phyloP scores from a whole-genome alignment of 129 eudicot species.

The Pulicaria dysenterica region DNA sequence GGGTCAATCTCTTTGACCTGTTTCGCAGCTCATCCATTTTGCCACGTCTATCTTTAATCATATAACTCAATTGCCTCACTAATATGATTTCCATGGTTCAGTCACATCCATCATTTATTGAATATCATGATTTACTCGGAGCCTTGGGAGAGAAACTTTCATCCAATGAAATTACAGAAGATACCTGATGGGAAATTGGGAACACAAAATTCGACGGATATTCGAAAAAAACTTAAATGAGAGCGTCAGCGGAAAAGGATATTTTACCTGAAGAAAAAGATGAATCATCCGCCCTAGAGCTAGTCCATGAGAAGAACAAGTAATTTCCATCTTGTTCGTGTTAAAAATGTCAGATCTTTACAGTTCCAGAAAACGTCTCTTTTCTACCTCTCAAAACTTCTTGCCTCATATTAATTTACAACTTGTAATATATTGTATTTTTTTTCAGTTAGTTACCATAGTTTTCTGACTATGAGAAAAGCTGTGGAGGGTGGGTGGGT shows the following conservation, averaged over 20 bases:
- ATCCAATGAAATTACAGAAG: conserved; percentile 52
- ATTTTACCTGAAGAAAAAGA: conserved; percentile 29
- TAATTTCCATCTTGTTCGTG: background rate
- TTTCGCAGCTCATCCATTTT: background rate
- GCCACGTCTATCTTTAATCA: background rate
- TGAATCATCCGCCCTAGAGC: conserved; percentile 10
- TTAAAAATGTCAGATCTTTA: conserved; percentile 11
- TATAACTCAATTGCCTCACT: background rate
- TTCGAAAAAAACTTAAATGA: background rate
- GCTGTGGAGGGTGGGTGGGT: conserved; percentile 23
- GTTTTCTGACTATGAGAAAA: conserved; percentile 32
- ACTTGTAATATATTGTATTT: conserved; percentile 34
- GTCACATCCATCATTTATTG: conserved; percentile 76
- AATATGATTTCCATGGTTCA: conserved; percentile 37
- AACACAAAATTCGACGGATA: conserved; percentile 19
- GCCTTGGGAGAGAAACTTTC: conserved; percentile 75
- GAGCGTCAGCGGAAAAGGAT: conserved; percentile 14
- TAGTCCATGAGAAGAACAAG: conserved; percentile 27
- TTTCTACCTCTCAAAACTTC: conserved; percentile 3
- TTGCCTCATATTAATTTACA: conserved; percentile 4
- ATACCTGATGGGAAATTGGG: conserved; percentile 41
- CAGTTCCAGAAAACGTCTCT: background rate
- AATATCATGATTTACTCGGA: conserved; percentile 87
- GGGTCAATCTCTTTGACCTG: background rate
- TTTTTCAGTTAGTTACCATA: conserved; percentile 16